Evolutionary conservation across 2,329 filamentous ascomycete genomes (phyloP).

Genomic region (Penicillium sumatraense): DNA sequence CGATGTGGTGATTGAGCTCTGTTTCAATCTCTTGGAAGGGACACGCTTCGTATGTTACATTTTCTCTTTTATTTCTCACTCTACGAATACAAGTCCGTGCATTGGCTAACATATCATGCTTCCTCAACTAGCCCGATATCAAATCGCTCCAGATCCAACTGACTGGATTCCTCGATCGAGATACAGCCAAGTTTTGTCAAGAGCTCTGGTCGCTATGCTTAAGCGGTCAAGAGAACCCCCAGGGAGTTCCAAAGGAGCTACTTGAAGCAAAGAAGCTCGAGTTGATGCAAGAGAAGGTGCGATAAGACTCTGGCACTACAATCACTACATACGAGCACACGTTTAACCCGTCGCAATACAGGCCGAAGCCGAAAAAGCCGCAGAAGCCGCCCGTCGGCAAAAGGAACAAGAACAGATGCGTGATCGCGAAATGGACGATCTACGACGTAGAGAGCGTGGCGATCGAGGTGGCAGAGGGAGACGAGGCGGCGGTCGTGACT

Average conservation of each 20-base stretch:
- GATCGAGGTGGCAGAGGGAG: slow-evolving; percentile 42
- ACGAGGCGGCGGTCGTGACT: slow-evolving; percentile 46
- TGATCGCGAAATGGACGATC: slow-evolving; percentile 70
- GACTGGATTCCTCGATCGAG: slow-evolving; percentile 92
- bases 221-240: slow-evolving; percentile 84
- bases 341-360: slow-evolving; percentile 39
- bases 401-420: slow-evolving; percentile 73
- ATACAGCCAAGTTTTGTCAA: slow-evolving; percentile 86
- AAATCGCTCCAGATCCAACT: slow-evolving; percentile 94
- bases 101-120: slow-evolving; percentile 24
- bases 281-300: slow-evolving; percentile 90
- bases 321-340: neutral
- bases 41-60: slow-evolving; percentile 69
- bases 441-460: slow-evolving; percentile 62
- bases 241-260: slow-evolving; percentile 91
- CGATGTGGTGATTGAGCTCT: slow-evolving; percentile 91
- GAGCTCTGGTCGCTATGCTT: slow-evolving; percentile 90
- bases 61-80: neutral
- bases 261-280: slow-evolving; percentile 96
- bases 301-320: too few species aligned
- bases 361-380: slow-evolving; percentile 82
- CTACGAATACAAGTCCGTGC: neutral
- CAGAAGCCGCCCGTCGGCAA: slow-evolving; percentile 72
- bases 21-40: slow-evolving; percentile 72
- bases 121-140: slow-evolving; percentile 76